Conservation (phyloP, 2,329 filamentous ascomycete genomes). For the Microdochium bolleyi region DNA sequence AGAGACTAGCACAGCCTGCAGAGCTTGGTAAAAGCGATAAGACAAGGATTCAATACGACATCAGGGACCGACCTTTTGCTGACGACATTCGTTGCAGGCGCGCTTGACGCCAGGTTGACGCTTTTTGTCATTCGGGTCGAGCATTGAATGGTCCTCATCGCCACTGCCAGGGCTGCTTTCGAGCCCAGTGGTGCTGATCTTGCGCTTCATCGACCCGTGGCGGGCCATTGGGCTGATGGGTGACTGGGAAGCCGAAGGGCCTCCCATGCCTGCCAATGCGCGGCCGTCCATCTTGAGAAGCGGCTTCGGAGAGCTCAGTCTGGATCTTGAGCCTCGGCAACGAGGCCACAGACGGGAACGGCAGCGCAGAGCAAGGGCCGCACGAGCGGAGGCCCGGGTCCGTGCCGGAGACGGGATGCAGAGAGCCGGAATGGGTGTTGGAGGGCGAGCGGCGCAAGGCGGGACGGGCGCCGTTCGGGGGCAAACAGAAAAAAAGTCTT, state of each 20-base stretch:
- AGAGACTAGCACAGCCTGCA: no score
- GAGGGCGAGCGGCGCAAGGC: background rate
- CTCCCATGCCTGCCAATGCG: slow-evolving; percentile 31
- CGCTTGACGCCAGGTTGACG: slow-evolving; percentile 65
- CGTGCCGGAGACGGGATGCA: background rate
- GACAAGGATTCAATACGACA: no score
- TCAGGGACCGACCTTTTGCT: slow-evolving; percentile 76
- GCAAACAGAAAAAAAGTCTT: background rate
- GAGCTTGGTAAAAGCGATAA: no score
- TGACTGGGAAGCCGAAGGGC: slow-evolving; percentile 36
- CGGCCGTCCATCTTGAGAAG: slow-evolving; percentile 36
- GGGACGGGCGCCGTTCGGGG: background rate
- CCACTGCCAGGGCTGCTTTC: slow-evolving; percentile 57
- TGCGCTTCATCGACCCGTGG: slow-evolving; percentile 48
- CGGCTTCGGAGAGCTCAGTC: background rate
- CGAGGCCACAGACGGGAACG: background rate
- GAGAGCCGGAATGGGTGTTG: background rate
- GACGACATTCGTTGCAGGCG: slow-evolving; percentile 77
- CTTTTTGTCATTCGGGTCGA: slow-evolving; percentile 47
- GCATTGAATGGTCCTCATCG: slow-evolving; percentile 48
- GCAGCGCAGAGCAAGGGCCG: background rate
- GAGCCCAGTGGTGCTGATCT: slow-evolving; percentile 43
- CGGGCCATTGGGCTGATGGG: slow-evolving; percentile 47
- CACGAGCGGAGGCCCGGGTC: background rate
- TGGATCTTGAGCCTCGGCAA: background rate